Base-by-base conservation (phyloP, 805 yeast species). In the Starmerella potacharoeniae region DNA sequence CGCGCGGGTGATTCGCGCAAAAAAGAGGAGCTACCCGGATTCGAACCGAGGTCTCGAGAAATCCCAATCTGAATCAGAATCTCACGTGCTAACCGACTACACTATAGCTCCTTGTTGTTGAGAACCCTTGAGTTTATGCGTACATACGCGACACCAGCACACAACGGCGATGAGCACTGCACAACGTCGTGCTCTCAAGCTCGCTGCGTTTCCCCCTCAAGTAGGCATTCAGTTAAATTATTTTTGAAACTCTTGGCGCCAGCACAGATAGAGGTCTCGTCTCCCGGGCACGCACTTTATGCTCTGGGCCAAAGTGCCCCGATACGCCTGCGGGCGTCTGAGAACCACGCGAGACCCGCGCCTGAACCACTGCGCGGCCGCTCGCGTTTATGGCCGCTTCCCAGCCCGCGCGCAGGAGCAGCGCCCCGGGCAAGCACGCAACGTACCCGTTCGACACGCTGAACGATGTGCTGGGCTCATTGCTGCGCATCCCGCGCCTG, bases 21-120 rank as follows among this genome's bases (percentile, higher is more conserved):
- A 55, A 55, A 39, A 55, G 41, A 59, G 62, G 62, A 59, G 62
- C 62, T 59, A 59, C 62, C 61, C 62, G 62, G 62, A 59, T 36
- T 59, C 62, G 62, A 59, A 59, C 62, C 62, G 62, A 53, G 62
- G 62, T 57, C 62, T 59, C 62, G 62, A 59, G 62, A 55, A 59
- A 55, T 52, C 55, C 60, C 62, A 53, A 59, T 31, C 31, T 6
- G 2, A 31, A 39, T 59, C 62, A 59, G 62, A 59, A 59, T 55
- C 62, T 59, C 62, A 59, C 62, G 62, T 59, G 62, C 62, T 59
- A 59, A 59, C 62, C 62, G 57, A 59, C 62, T 59, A 59, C 62
- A 58, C 62, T 58, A 58, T 46, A 58, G 62, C 62, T 59, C 61
- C 62, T 52, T 45, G 33, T 10, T 17, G 22, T 40, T 42, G 43